phyloP scores from a whole-genome alignment of 2,329 filamentous ascomycete species.

The Atkinsonella hypoxylon region DNA sequence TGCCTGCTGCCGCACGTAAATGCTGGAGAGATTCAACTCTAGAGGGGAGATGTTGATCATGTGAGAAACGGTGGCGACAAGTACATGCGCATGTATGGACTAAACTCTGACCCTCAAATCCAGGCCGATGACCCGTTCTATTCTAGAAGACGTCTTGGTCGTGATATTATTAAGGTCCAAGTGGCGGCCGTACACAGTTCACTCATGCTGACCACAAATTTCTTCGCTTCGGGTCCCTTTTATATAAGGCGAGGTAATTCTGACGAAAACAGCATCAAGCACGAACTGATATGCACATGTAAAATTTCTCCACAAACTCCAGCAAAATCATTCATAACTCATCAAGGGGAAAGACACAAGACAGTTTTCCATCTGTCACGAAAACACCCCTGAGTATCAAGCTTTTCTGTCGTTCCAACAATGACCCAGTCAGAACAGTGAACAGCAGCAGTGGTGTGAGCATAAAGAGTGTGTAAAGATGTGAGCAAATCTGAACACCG shows the following conservation, averaged over 20 bases:
- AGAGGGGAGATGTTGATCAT: not conserved
- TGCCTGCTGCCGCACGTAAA: not conserved
- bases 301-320: not conserved
- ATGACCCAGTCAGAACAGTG: not conserved
- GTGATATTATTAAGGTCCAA: not conserved
- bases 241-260: not conserved
- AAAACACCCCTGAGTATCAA: slow-evolving; percentile 25
- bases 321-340: not conserved
- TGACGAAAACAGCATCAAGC: not conserved
- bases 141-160: not conserved
- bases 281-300: not conserved
- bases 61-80: not conserved
- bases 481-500: slow-evolving; percentile 12
- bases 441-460: not conserved
- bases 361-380: not conserved
- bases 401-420: slow-evolving; percentile 15
- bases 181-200: not conserved
- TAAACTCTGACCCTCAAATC: not conserved
- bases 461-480: slow-evolving; percentile 7
- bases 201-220: too few species aligned
- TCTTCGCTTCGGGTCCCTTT: too few species aligned
- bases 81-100: not conserved
- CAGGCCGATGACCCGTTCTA: not conserved
- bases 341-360: not conserved
- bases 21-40: not conserved